Base-by-base conservation (phyloP, 2,329 filamentous ascomycete species). In the Coniochaeta hoffmannii region DNA sequence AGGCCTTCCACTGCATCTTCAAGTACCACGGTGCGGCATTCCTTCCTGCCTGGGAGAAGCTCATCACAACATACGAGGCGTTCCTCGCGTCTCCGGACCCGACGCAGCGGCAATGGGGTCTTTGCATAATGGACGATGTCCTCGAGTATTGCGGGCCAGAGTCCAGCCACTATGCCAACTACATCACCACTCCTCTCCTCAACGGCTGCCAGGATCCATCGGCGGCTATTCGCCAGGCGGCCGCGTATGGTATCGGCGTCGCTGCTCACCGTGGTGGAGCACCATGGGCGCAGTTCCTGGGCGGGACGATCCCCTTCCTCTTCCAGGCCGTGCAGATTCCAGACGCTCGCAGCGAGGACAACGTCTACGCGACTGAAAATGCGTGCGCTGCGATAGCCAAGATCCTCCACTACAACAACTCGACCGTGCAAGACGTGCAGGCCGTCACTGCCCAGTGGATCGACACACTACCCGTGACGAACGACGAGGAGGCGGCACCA, bases 1-100 rank as follows among this genome's bases (percentile, higher is more conserved):
- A 99, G 78, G 93, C 94, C 0, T 99, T 96, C 81, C 94, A 99
- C 73, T 93, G 91, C 58, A 90, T 99, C 62, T 99, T 99, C 81
- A 97, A 97, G 78, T 92, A 96, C 74, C 91, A 97, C 69, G 89
- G 90, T 24, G 79, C 85, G 10, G 76, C 81, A 11, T 99, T 99
- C 78, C 79, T 99, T 54, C 87, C 86, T 5, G 79, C 90, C 41
- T 99, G 93, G 92, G 89, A 96, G 68, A 83, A 84, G 54, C 79
- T 99, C 24, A 84, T 96, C 70, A 76, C 81, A 11, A 96, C 90
- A 55, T 97, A 97, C 70, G 86, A 92, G 64, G 79, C 79, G 31
- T 97, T 97, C 71, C 86, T 96, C 61, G 82, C 81, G 41, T 94
- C 89, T 56, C 66, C 73, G 3, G 94, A 99, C 68, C 82, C 91